phyloP scores from a whole-genome alignment of 352 stramenopile genomes.

The Phytophthora crassamura region DNA sequence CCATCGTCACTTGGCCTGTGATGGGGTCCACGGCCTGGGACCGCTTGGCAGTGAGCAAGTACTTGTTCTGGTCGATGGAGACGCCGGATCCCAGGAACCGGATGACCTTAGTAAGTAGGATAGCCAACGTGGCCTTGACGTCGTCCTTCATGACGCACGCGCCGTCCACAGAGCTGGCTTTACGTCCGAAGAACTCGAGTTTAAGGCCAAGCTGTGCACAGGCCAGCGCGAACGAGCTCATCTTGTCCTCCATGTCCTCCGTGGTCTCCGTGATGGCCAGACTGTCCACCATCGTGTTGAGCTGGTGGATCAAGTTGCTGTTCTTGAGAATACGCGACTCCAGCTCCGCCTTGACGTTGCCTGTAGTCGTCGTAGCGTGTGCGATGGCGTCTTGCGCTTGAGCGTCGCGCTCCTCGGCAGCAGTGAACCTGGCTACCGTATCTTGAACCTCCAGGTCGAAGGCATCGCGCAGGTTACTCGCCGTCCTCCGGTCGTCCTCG shows the following conservation, averaged over 20 bases:
- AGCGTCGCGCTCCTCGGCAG: conserved; percentile 37
- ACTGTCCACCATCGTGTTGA: conserved; percentile 71
- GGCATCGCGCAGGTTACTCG: conserved; percentile 26
- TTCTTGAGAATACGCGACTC: conserved; percentile 58
- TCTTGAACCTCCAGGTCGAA: conserved; percentile 43
- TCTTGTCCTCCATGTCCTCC: conserved; percentile 67
- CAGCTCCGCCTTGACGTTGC: conserved; percentile 39
- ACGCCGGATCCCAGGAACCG: conserved; percentile 66
- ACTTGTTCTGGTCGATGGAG: conserved; percentile 72
- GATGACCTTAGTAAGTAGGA: conserved; percentile 60
- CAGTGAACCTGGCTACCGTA: conserved; percentile 33
- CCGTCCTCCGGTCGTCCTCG: conserved; percentile 39
- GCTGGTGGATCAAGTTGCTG: conserved; percentile 68
- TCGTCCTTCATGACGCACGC: conserved; percentile 31
- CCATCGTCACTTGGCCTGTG: conserved; percentile 49
- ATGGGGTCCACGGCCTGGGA: conserved; percentile 40
- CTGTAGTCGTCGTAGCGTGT: conserved; percentile 27
- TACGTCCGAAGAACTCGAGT: conserved; percentile 58
- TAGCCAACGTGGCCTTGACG: conserved; percentile 47
- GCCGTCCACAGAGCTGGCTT: conserved; percentile 15
- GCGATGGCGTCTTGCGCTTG: conserved; percentile 41
- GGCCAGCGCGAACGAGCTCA: conserved; percentile 51
- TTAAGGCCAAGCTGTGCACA: conserved; percentile 61
- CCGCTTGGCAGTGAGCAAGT: conserved; percentile 48
- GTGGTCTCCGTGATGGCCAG: conserved; percentile 64